Evolutionary conservation across 768 basidiomycete species (phyloP), one percentile per base, ranked within the genome.

Genomic region (Pleurotus platypus): DNA sequence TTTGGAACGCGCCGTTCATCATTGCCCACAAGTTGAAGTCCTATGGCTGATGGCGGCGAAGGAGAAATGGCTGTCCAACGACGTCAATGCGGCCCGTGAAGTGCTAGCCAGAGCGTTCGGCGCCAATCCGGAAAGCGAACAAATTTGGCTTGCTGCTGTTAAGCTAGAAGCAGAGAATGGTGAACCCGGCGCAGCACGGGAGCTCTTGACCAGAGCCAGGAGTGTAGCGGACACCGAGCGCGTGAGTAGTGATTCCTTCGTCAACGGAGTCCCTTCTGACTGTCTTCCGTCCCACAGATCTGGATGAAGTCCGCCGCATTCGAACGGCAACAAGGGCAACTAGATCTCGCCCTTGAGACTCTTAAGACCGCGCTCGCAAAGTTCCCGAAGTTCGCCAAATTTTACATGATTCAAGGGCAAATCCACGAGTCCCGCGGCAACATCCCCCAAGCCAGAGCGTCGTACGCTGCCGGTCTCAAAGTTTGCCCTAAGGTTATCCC

Each of bases 271-370:
- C 42, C 46, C 43, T 59, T 4, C 18, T 61, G 16, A 51, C 63
- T 46, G 30, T 49, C 54, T 46, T 51, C 38, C 20, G 24, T 62
- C 2, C 39, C 5, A 43, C 65, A 96, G 94, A 98, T 99, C 51
- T 99, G 96, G 97, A 94, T 98, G 94, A 98, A 99, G 69, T 94
- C 92, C 1, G 94, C 92, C 2, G 92, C 92, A 1, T 94, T 99
- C 63, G 94, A 98, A 66, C 82, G 95, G 8, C 91, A 96, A 67
- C 92, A 94, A 69, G 87, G 87, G 1, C 82, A 87, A 60, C 76
- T 85, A 4, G 78, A 83, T 13, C 81, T 78, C 1, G 94, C 96
- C 0, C 80, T 98, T 16, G 75, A 85, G 59, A 93, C 89, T 0
- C 78, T 94, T 9, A 73, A 83, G 13, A 77, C 80, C 2, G 96